A percentile compares a stretch with the other conserved stretches of the same genome.
Evolutionary conservation across 2,329 filamentous ascomycete species (phyloP).

Genomic region (Talaromyces sp.): DNA sequence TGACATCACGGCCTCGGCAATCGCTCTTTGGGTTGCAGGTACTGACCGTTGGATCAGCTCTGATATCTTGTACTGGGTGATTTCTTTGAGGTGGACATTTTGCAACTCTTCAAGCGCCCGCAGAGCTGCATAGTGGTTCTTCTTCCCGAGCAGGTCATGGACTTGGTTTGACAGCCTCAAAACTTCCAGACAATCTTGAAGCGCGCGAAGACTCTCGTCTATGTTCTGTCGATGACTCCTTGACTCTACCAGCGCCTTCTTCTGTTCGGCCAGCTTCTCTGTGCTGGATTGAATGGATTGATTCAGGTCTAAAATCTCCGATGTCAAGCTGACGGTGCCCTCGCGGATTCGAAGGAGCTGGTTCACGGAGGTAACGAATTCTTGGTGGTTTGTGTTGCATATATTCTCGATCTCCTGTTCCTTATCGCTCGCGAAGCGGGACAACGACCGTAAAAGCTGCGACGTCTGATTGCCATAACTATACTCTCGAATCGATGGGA

Average conservation of each 20-base stretch:
- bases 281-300: conserved; percentile 94
- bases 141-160: conserved; percentile 84
- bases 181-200: conserved; percentile 90
- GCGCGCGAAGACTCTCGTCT: conserved; percentile 81
- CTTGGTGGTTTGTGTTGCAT: conserved; percentile 93
- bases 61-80: conserved; percentile 91
- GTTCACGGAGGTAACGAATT: conserved; percentile 91
- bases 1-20: conserved; percentile 94
- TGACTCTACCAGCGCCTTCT: conserved; percentile 90
- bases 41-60: conserved; percentile 96
- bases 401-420: conserved; percentile 92
- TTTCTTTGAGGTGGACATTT: conserved; percentile 91
- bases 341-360: conserved; percentile 90
- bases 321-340: conserved; percentile 81
- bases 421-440: conserved; percentile 78
- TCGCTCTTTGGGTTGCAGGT: conserved; percentile 84
- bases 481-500: conserved; percentile 90
- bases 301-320: conserved; percentile 88
- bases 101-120: conserved; percentile 93
- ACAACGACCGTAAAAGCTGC: conserved; percentile 73
- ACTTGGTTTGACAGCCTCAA: conserved; percentile 90
- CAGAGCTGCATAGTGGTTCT: conserved; percentile 92
- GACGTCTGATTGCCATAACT: conserved; percentile 70
- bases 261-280: conserved; percentile 89
- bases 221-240: conserved; percentile 92